A percentile compares a stretch with the other conserved stretches of the same genome.
Evolutionary conservation across 2,329 filamentous ascomycete species (phyloP).

Genomic region (Colletotrichum chrysophilum): DNA sequence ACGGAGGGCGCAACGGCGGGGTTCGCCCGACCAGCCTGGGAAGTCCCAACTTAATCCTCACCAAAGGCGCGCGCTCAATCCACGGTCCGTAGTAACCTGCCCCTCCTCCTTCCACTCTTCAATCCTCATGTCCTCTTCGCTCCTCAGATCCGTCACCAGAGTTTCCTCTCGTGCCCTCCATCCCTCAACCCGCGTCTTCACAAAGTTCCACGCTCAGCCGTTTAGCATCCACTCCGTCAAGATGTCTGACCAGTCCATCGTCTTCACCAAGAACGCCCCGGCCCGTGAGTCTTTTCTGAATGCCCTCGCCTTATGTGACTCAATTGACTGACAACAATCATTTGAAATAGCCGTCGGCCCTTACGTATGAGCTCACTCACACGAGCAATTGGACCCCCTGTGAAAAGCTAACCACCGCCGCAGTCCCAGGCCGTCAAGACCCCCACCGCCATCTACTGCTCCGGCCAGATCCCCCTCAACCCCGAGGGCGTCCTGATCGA

Average conservation of each 20-base stretch:
- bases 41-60: background rate
- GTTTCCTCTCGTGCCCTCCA: conserved; percentile 8
- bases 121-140: conserved; percentile 13
- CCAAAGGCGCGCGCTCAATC: background rate
- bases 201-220: background rate
- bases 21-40: background rate
- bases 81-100: background rate
- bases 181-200: background rate
- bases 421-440: conserved; percentile 73
- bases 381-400: background rate
- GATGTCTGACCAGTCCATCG: conserved; percentile 40
- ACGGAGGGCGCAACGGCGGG: conserved; percentile 17
- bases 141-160: conserved; percentile 21
- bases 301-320: background rate
- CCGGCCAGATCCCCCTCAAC: conserved; percentile 74
- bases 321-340: background rate
- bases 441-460: conserved; percentile 69
- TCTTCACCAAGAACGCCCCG: conserved; percentile 65
- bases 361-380: conserved; percentile 54
- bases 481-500: conserved; percentile 60
- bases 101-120: background rate
- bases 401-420: conserved; percentile 18
- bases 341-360: conserved; percentile 59
- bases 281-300: conserved; percentile 50
- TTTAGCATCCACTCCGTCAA: conserved; percentile 10